Conservation (phyloP, 176 grass and related monocot species). For the Guadua angustifolia region DNA sequence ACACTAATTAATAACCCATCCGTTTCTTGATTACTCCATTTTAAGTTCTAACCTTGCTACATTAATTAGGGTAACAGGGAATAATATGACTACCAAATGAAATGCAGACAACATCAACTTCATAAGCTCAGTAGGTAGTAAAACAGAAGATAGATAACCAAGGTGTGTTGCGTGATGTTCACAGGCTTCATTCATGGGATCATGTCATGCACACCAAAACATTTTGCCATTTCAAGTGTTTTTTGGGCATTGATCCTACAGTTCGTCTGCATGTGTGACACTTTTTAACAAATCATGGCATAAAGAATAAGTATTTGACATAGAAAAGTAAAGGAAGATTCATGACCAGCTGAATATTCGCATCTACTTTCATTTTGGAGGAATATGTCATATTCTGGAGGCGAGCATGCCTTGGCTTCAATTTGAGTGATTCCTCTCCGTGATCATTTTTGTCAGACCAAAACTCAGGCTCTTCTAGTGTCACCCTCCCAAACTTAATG, state of each 20-base stretch:
- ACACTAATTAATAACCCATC: constrained; percentile 26
- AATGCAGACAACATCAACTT: constrained; percentile 2
- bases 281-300: constrained; percentile 28
- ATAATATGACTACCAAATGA: constrained; percentile 30
- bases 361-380: constrained; percentile 58
- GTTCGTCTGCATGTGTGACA: not conserved
- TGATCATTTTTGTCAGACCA: constrained; percentile 46
- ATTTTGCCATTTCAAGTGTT: constrained; percentile 6
- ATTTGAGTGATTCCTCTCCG: constrained; percentile 47
- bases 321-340: constrained; percentile 20
- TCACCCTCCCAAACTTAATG: constrained; percentile 68
- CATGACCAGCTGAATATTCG: constrained; percentile 72
- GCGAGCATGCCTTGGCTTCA: constrained; percentile 76
- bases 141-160: constrained; percentile 9
- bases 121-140: not conserved
- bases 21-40: constrained; percentile 1
- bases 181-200: not conserved
- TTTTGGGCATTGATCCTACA: not conserved
- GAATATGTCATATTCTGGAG: constrained; percentile 92
- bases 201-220: not conserved
- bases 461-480: constrained; percentile 54
- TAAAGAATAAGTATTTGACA: constrained; percentile 1
- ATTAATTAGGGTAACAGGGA: not conserved
- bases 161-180: not conserved
- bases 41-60: constrained; percentile 12